phyloP scores from a whole-genome alignment of 345 rosid genomes.

The Gynandropsis gynandra region DNA sequence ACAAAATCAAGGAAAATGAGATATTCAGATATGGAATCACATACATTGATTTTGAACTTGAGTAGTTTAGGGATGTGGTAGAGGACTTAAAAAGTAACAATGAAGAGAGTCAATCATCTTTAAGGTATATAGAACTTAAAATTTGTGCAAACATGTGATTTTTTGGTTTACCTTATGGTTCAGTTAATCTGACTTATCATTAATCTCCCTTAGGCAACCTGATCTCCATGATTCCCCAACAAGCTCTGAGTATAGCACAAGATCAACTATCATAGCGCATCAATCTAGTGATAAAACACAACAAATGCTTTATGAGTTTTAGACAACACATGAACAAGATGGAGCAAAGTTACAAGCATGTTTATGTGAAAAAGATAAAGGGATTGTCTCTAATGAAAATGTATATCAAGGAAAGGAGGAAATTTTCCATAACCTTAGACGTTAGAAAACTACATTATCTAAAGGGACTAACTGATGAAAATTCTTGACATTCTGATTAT shows the following conservation, averaged over 20 bases:
- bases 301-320: conserved; percentile 35
- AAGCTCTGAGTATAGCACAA: conserved; percentile 85
- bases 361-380: conserved; percentile 31
- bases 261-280: conserved; percentile 50
- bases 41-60: conserved; percentile 57
- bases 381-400: conserved; percentile 30
- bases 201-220: too few relatives aligned
- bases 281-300: conserved; percentile 33
- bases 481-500: conserved; percentile 9
- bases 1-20: conserved; percentile 54
- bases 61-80: conserved; percentile 59
- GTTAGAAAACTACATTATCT: not conserved
- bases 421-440: too few relatives aligned
- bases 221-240: conserved; percentile 82
- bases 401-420: conserved; percentile 38
- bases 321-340: conserved; percentile 32
- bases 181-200: too few relatives aligned
- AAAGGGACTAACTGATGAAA: conserved; percentile 10
- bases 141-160: too few relatives aligned
- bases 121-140: too few relatives aligned
- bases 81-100: conserved; percentile 54
- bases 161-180: too few relatives aligned
- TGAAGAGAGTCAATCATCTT: too few relatives aligned
- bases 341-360: conserved; percentile 27
- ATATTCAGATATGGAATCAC: conserved; percentile 39